A percentile compares a stretch with the other conserved stretches of the same genome.
Evolutionary conservation across 2,329 filamentous ascomycete genomes (phyloP).

Genomic region (Nothopassalora personata): DNA sequence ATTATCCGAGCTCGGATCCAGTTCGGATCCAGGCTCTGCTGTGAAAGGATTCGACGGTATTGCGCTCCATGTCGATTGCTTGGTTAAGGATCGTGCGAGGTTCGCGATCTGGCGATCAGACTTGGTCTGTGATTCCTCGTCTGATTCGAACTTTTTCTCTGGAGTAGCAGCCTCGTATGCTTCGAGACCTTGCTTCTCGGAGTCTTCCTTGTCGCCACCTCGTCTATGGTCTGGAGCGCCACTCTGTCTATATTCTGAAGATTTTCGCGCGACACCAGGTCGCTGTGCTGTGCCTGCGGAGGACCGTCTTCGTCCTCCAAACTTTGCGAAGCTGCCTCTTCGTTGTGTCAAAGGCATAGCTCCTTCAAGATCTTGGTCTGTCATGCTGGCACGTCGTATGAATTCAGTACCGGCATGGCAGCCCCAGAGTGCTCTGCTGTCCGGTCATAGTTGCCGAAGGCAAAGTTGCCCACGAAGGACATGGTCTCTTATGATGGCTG

Average conservation of each 20-base stretch:
- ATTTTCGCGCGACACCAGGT: background rate
- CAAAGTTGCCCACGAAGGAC: conserved; percentile 42
- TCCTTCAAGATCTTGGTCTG: conserved; percentile 19
- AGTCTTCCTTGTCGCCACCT: conserved; percentile 13
- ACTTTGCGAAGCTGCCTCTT: conserved; percentile 11
- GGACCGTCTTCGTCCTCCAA: conserved; percentile 7
- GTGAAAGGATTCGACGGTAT: conserved; percentile 37
- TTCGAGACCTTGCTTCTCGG: conserved; percentile 25
- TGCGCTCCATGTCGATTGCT: conserved; percentile 35
- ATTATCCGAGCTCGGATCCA: conserved; percentile 44
- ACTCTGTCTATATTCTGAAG: conserved; percentile 1
- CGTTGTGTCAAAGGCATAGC: conserved; percentile 11
- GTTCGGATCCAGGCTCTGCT: conserved; percentile 37
- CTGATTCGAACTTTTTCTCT: conserved; percentile 18
- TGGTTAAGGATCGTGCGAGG: conserved; percentile 40
- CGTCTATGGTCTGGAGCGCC: conserved; percentile 3
- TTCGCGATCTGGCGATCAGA: conserved; percentile 39
- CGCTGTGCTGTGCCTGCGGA: conserved; percentile 5
- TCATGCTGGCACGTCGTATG: conserved; percentile 17
- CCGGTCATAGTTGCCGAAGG: conserved; percentile 38
- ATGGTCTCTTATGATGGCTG: conserved; percentile 25
- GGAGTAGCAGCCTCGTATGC: conserved; percentile 15
- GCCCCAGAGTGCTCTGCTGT: conserved; percentile 35
- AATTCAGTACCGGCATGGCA: conserved; percentile 30
- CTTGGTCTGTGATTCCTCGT: conserved; percentile 13